phyloP scores from a whole-genome alignment of 305 asterid species.

The Rubia peregrina region DNA sequence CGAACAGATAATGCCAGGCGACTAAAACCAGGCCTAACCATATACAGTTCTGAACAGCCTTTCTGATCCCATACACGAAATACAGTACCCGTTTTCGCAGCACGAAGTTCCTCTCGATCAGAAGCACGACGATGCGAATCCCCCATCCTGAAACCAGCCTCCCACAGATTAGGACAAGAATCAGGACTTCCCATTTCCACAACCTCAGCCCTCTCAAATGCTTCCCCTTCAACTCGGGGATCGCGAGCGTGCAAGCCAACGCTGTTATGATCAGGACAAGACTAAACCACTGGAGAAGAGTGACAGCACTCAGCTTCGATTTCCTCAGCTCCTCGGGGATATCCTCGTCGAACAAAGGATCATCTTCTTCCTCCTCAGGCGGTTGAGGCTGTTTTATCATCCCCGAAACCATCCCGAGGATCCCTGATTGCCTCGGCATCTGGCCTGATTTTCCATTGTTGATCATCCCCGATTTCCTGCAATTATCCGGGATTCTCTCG shows the following conservation, averaged over 20 bases:
- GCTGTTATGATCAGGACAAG: slow-evolving; percentile 28
- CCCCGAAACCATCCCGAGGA: slow-evolving; percentile 20
- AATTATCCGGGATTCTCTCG: slow-evolving; percentile 23
- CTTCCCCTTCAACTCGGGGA: slow-evolving; percentile 18
- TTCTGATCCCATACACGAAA: slow-evolving; percentile 52
- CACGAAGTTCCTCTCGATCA: slow-evolving; percentile 43
- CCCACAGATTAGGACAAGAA: slow-evolving; percentile 48
- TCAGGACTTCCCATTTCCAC: slow-evolving; percentile 61
- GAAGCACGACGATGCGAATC: slow-evolving; percentile 38
- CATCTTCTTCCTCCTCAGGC: slow-evolving; percentile 38
- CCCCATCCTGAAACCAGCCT: slow-evolving; percentile 56
- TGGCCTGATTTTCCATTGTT: slow-evolving; percentile 18
- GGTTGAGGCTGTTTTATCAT: slow-evolving; percentile 17
- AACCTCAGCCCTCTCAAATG: slow-evolving; percentile 27
- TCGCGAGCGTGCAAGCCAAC: slow-evolving; percentile 27
- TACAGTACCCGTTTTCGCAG: slow-evolving; percentile 45
- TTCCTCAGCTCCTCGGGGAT: slow-evolving; percentile 42
- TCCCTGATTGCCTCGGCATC: not conserved
- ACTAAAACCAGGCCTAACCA: slow-evolving; percentile 55
- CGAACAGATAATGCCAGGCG: slow-evolving; percentile 49
- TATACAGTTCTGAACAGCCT: slow-evolving; percentile 47
- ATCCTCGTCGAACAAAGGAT: slow-evolving; percentile 44
- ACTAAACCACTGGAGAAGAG: slow-evolving; percentile 33
- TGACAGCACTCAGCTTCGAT: slow-evolving; percentile 26
- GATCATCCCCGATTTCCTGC: slow-evolving; percentile 19